Evolutionary conservation across 495 filamentous ascomycete species (phyloP).

Genomic region (Penicillium maclennaniae): DNA sequence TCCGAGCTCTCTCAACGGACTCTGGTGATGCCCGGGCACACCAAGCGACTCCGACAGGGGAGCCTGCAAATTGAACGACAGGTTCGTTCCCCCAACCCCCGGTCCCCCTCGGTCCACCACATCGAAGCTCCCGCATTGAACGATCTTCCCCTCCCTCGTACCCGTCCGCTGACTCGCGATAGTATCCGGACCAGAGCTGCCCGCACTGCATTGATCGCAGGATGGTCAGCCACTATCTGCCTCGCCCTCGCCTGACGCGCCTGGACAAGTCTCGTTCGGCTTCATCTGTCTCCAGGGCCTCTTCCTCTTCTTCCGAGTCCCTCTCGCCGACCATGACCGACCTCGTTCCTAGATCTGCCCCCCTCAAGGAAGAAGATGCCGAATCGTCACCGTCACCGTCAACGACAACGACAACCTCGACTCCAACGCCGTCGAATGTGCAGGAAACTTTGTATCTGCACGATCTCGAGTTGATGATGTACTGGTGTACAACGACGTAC

Average conservation of each 20-base stretch:
- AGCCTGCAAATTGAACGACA: conserved; percentile 10
- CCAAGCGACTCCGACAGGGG: conserved; percentile 16
- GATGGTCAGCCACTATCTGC: conserved; percentile 30
- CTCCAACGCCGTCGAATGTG: neutral
- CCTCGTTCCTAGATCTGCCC: neutral
- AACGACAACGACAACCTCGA: neutral
- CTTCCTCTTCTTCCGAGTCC: conserved; percentile 10
- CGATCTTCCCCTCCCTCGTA: neutral
- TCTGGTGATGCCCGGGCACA: conserved; percentile 5
- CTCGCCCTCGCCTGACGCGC: conserved; percentile 25
- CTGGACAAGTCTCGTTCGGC: conserved; percentile 18
- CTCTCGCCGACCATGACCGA: conserved; percentile 1
- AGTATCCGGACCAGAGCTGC: conserved; percentile 18
- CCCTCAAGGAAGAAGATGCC: neutral
- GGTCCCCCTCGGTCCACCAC: neutral
- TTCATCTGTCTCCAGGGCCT: conserved; percentile 15
- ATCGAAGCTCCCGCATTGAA: neutral
- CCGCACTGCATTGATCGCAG: conserved; percentile 34
- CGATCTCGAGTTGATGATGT: conserved; percentile 46
- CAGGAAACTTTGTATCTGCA: conserved; percentile 17
- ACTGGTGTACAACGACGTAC: conserved; percentile 45
- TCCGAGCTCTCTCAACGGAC: neutral
- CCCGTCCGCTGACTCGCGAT: neutral
- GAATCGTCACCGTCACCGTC: neutral
- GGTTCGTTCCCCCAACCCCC: conserved; percentile 5